These are phyloP conservation scores for Mallotus repandus DNA, from an alignment of 441 rosid genomes.

Conservation along the genomic window DNA sequence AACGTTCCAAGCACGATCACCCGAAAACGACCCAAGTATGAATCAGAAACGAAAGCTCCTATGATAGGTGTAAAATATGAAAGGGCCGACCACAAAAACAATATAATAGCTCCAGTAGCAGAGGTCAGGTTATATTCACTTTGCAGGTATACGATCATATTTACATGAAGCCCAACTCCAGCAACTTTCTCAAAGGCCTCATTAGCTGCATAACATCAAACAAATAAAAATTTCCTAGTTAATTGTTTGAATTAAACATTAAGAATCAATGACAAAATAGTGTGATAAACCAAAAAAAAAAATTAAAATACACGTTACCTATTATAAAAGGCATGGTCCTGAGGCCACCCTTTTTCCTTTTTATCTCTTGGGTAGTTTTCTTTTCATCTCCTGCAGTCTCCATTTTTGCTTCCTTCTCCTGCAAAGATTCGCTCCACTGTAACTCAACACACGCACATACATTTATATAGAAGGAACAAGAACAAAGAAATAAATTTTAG, in stretches of 20 bases:
- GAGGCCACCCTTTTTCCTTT: constrained; percentile 42
- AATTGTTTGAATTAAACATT: no score
- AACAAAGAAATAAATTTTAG: neutral
- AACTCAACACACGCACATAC: no score
- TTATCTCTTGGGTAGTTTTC: neutral
- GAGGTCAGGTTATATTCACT: constrained; percentile 32
- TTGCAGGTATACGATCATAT: constrained; percentile 43
- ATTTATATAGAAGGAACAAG: neutral
- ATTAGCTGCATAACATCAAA: constrained; percentile 36
- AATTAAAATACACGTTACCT: constrained; percentile 27
- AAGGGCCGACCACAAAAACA: constrained; percentile 45
- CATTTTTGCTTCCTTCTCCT: constrained; percentile 18
- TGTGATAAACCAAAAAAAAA: no score
- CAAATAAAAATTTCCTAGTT: no score
- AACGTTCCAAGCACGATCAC: constrained; percentile 37
- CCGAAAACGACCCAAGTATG: constrained; percentile 45
- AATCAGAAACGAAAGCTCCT: constrained; percentile 53
- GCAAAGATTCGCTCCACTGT: neutral
- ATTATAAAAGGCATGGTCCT: constrained; percentile 54
- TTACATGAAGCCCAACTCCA: constrained; percentile 39
- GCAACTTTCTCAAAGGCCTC: constrained; percentile 55
- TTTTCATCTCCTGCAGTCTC: constrained; percentile 25
- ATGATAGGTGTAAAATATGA: constrained; percentile 37
- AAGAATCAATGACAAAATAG: no score
- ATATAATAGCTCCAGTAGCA: constrained; percentile 32